A percentile compares a stretch with the other conserved stretches of the same genome.
These are phyloP conservation scores for Myotisia sp. DNA, from an alignment of 2,329 filamentous ascomycete genomes.

Conservation along the genomic window DNA sequence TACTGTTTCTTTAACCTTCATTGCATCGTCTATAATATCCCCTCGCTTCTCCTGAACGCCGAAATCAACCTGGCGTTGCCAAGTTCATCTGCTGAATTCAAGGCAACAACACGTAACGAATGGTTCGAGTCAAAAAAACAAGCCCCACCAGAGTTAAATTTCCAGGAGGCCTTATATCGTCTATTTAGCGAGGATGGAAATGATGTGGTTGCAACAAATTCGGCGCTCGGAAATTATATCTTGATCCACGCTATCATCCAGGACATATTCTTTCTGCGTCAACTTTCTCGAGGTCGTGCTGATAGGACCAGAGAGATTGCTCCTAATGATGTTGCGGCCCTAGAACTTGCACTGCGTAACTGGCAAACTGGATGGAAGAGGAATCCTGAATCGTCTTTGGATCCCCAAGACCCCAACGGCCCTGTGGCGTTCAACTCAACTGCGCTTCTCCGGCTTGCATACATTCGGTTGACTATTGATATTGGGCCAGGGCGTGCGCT, in stretches of 20 bases:
- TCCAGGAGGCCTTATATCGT: conserved; percentile 32
- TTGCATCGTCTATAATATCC: conserved; percentile 49
- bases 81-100: conserved; percentile 17
- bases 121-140: conserved; percentile 5
- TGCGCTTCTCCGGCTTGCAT: conserved; percentile 33
- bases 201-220: conserved; percentile 13
- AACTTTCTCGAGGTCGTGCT: conserved; percentile 32
- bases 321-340: conserved; percentile 31
- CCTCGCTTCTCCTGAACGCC: conserved; percentile 41
- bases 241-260: conserved; percentile 41
- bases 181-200: conserved; percentile 22
- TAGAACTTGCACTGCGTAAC: conserved; percentile 35
- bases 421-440: conserved; percentile 41
- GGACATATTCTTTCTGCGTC: conserved; percentile 40
- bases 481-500: conserved; percentile 35
- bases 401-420: conserved; percentile 39
- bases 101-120: conserved; percentile 4
- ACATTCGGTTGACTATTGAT: conserved; percentile 35
- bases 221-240: conserved; percentile 40
- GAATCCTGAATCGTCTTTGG: conserved; percentile 38
- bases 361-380: conserved; percentile 42
- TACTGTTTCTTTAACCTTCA: conserved; percentile 47
- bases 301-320: conserved; percentile 26
- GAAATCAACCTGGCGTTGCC: conserved; percentile 42
- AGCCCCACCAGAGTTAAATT: conserved; percentile 21